Base-by-base conservation (phyloP, 2,329 filamentous ascomycete genomes). In the Trichoderma atroviride region DNA sequence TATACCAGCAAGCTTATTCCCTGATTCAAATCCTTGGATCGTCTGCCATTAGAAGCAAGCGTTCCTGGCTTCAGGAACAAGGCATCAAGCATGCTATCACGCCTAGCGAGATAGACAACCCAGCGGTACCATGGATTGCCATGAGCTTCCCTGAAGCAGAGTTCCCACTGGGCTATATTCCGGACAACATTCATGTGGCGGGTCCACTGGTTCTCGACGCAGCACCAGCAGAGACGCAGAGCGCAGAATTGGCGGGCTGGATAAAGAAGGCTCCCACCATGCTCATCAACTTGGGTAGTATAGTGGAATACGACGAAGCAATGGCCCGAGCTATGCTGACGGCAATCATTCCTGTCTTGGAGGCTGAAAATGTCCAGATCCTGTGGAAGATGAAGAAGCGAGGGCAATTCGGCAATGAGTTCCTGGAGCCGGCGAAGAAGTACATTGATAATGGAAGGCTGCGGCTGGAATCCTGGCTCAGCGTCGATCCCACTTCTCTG, bases 271-370 rank as follows among this genome's bases (percentile, higher is more conserved):
- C 74, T 0, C 82, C 82, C 2, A 86, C 84, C 0, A 74, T 86
- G 0, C 76, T 86, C 14, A 79, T 87, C 10, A 85, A 84, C 65
- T 76, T 86, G 0, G 84, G 85, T 0, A 85, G 81, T 3, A 75
- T 79, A 5, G 75, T 79, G 29, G 71, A 72, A 4, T 76, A 74
- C 56, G 69, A 69, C 33, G 69, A 75, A 62, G 52, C 70, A 1
- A 70, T 73, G 16, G 78, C 77, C 13, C 47, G 19, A 4, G 66
- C 52, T 11, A 79, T 81, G 79, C 72, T 72, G 0, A 47, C 61
- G 3, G 76, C 75, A 2, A 43, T 80, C 10, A 52, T 63, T 2
- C 53, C 55, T 3, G 69, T 74, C 9, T 64, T 79, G 14, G 71
- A 74, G 5, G 68, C 67, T 47, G 73, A 72, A 2, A 57, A 74